Conservation (phyloP, 176 grass and related monocot species). For the maize (Zea mays) region DNA sequence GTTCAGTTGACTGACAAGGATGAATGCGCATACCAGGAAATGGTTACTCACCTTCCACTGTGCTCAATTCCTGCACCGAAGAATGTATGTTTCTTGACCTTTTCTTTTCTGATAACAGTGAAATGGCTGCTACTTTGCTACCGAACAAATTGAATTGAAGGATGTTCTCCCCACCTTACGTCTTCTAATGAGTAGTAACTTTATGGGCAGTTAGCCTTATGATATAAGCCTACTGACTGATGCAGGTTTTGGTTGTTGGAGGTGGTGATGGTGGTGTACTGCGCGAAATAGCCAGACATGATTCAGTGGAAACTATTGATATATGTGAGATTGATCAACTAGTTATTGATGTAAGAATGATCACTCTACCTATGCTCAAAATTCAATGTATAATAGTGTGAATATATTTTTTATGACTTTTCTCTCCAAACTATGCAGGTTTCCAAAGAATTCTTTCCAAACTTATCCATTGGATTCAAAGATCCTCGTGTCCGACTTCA, state of each 20-base stretch:
- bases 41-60: constrained; percentile 86
- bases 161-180: neutral
- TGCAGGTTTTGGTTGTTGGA: constrained; percentile 89
- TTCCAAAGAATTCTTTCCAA: constrained; percentile 81
- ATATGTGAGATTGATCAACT: constrained; percentile 94
- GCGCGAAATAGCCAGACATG: constrained; percentile 73
- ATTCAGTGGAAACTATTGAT: constrained; percentile 82
- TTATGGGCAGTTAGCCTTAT: neutral
- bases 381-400: neutral
- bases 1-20: constrained; percentile 94
- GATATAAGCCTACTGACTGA: neutral
- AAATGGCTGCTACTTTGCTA: neutral
- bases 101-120: neutral
- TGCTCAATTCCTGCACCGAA: constrained; percentile 91
- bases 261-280: constrained; percentile 94
- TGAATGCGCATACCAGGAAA: constrained; percentile 98
- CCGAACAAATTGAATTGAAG: neutral
- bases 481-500: constrained; percentile 85
- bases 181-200: neutral
- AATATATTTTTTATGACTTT: neutral
- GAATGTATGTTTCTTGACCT: constrained; percentile 51
- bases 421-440: constrained; percentile 47
- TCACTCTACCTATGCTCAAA: neutral
- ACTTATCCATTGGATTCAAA: constrained; percentile 68
- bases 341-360: constrained; percentile 81